A percentile compares a stretch with the other conserved stretches of the same genome.
Evolutionary conservation across 176 grass and related monocot genomes (phyloP).

Genomic region (Echinochloa phyllopogon): DNA sequence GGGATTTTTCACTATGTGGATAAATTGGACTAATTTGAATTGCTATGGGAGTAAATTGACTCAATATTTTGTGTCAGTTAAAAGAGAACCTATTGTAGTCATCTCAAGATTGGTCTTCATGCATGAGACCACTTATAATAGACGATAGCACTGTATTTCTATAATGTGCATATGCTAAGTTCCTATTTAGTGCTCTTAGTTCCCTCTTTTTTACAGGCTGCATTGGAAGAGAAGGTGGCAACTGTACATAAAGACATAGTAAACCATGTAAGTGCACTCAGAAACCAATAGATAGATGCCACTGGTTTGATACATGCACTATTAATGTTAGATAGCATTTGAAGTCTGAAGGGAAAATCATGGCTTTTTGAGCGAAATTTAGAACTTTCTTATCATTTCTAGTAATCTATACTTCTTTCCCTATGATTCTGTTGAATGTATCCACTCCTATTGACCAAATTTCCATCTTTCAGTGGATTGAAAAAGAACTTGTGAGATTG

Average conservation of each 20-base stretch:
- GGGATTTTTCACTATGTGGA: too few relatives aligned
- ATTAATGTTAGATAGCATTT: background rate
- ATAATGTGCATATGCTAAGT: conserved; percentile 9
- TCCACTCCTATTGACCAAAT: conserved; percentile 1
- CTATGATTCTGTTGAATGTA: background rate
- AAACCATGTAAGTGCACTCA: conserved; percentile 69
- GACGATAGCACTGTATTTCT: background rate
- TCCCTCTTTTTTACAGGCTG: conserved; percentile 57
- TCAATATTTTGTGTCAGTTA: too few relatives aligned
- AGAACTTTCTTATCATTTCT: background rate
- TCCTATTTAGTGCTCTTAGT: conserved; percentile 30
- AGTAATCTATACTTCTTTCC: background rate
- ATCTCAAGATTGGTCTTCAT: background rate
- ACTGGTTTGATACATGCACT: background rate
- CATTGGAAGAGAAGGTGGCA: conserved; percentile 74
- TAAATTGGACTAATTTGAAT: too few relatives aligned
- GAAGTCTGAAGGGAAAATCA: conserved; percentile 15
- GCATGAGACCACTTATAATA: background rate
- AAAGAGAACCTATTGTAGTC: background rate
- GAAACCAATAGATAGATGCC: conserved; percentile 3
- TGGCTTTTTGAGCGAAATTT: background rate
- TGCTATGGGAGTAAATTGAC: too few relatives aligned
- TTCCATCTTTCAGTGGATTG: conserved; percentile 75
- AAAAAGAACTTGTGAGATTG: conserved; percentile 62
- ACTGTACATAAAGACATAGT: conserved; percentile 70